Percentiles rank a stretch among this genome's conserved stretches.
Conservation (phyloP, 352 stramenopile species). For the Pythium folliculosum region DNA sequence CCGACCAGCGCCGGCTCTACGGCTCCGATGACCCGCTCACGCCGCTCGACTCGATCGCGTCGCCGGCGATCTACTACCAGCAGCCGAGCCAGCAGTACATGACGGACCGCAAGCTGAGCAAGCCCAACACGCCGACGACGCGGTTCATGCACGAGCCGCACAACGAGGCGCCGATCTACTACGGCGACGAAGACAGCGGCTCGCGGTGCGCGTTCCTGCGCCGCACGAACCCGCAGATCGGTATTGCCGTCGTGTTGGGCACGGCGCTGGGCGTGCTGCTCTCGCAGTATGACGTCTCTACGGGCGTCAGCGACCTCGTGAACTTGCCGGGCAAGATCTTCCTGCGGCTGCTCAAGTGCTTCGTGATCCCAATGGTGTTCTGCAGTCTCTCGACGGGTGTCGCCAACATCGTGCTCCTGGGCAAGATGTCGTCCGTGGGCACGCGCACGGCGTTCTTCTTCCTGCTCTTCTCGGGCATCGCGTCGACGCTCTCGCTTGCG, state of each 20-base stretch:
- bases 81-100: slow-evolving; percentile 20
- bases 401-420: slow-evolving; percentile 64
- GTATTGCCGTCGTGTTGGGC: slow-evolving; percentile 34
- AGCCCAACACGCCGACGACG: slow-evolving; percentile 8
- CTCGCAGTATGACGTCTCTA: slow-evolving; percentile 23
- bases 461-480: slow-evolving; percentile 38
- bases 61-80: slow-evolving; percentile 44
- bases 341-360: slow-evolving; percentile 37
- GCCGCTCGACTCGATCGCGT: slow-evolving; percentile 41
- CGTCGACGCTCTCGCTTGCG: slow-evolving; percentile 38
- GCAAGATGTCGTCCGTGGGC: slow-evolving; percentile 63
- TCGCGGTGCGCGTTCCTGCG: slow-evolving; percentile 27
- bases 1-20: slow-evolving; percentile 25
- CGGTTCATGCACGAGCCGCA: slow-evolving; percentile 10
- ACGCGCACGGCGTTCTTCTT: slow-evolving; percentile 57
- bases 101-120: slow-evolving; percentile 24
- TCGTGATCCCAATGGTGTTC: slow-evolving; percentile 67
- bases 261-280: slow-evolving; percentile 30
- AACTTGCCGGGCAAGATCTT: slow-evolving; percentile 38
- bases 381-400: slow-evolving; percentile 59
- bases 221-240: slow-evolving; percentile 32
- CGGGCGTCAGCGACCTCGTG: slow-evolving; percentile 28
- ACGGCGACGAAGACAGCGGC: slow-evolving; percentile 21
- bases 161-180: slow-evolving; percentile 16
- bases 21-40: slow-evolving; percentile 32